Base-by-base conservation (phyloP, 2,329 filamentous ascomycete genomes). In the Emergomyces orientalis region DNA sequence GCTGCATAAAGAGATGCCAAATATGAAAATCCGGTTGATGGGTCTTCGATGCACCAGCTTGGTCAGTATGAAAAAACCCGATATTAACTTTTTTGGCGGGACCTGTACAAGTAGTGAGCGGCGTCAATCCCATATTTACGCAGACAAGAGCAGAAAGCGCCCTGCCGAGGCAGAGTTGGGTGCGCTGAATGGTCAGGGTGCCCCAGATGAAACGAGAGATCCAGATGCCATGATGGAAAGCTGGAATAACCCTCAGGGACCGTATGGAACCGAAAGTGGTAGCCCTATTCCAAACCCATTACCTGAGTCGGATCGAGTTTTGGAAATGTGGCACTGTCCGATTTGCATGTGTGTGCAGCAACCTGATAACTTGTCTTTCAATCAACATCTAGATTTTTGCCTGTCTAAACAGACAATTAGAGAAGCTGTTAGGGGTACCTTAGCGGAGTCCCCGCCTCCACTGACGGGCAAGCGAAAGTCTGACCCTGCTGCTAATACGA, bases 351-450 rank as follows among this genome's bases (percentile, higher is more conserved):
- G 87, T 19, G 87, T 90, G 0, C 92, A 97, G 70, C 71, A 79
- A 0, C 84, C 91, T 0, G 82, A 93, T 59, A 91, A 97, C 72
- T 82, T 81, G 55, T 78, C 77, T 0, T 96, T 97, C 76, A 99
- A 99, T 68, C 85, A 88, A 63, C 94, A 99, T 71, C 91, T 99
- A 60, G 94, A 99, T 73, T 83, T 89, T 9, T 99, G 94, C 73
- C 82, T 99, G 1, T 97, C 92, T 0, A 82, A 87, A 62, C 86
- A 89, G 70, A 90, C 91, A 0, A 97, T 99, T 69, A 88, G 88
- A 55, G 90, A 97, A 69, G 88, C 86, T 0, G 87, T 94, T 0
- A 86, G 90, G 63, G 81, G 62, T 75, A 80, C 64, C 71, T 71
- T 58, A 59, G 71, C 34, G 63, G 70, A 34, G 19, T 6, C 65